phyloP scores from a whole-genome alignment of 495 filamentous ascomycete genomes.

The Penicillium canescens region DNA sequence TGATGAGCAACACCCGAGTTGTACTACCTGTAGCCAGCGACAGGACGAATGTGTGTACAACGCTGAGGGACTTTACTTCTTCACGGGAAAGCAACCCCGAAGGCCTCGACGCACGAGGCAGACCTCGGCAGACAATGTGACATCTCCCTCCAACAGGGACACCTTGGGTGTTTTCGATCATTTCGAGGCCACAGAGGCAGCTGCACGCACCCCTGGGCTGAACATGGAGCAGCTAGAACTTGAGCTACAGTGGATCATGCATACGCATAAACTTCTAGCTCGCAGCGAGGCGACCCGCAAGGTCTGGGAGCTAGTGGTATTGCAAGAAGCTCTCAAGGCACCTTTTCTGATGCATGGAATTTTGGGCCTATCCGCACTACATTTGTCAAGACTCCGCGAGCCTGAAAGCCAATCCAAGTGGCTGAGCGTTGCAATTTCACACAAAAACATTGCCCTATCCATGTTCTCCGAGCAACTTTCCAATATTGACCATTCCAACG shows the following conservation, averaged over 20 bases:
- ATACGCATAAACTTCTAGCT: slow-evolving; percentile 21
- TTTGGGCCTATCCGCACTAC: slow-evolving; percentile 36
- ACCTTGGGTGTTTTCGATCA: not conserved
- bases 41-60: slow-evolving; percentile 23
- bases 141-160: too few species aligned
- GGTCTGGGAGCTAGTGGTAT: slow-evolving; percentile 32
- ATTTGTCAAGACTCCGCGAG: slow-evolving; percentile 26
- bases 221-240: slow-evolving; percentile 24
- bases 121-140: not conserved
- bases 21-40: slow-evolving; percentile 19
- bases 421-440: slow-evolving; percentile 23
- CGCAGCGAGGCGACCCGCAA: slow-evolving; percentile 20
- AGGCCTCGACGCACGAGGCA: not conserved
- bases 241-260: slow-evolving; percentile 23
- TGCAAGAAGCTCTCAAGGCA: slow-evolving; percentile 34
- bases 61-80: slow-evolving; percentile 15
- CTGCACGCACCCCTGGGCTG: not conserved
- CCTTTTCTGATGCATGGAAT: slow-evolving; percentile 38
- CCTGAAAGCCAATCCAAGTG: slow-evolving; percentile 10
- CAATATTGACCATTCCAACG: slow-evolving; percentile 15
- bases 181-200: not conserved
- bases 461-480: slow-evolving; percentile 16
- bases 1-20: slow-evolving; percentile 24
- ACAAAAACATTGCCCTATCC: slow-evolving; percentile 24
- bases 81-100: slow-evolving; percentile 6